Percentiles rank a stretch among this genome's conserved stretches.
Evolutionary conservation across 192 early-diverging fungal species (phyloP).

Genomic region (Endogone sp.): DNA sequence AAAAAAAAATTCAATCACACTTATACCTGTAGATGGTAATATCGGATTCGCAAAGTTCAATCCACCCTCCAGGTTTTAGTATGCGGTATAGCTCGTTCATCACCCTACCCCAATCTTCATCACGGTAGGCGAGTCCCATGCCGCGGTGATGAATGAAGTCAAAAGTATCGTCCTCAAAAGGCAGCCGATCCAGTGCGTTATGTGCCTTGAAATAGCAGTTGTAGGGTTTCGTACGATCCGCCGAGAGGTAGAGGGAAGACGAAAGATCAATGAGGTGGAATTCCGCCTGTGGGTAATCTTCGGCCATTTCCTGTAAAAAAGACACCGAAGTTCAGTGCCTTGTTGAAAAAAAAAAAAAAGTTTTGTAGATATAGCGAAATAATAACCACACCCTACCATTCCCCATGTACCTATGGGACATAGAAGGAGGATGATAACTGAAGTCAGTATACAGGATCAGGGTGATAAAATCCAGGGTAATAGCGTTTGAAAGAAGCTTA

Average conservation of each 20-base stretch:
- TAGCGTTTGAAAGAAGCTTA: too few relatives aligned
- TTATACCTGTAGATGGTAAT: not conserved
- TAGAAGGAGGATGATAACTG: too few relatives aligned
- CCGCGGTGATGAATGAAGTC: constrained; percentile 24
- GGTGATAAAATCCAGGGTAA: too few relatives aligned
- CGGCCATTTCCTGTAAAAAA: not conserved
- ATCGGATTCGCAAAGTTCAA: constrained; percentile 12
- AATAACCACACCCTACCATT: not conserved
- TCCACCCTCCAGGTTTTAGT: constrained; percentile 22
- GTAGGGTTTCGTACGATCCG: not conserved
- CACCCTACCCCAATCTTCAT: constrained; percentile 8
- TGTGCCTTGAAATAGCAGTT: constrained; percentile 7
- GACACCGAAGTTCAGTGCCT: too few relatives aligned
- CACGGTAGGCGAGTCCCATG: constrained; percentile 4
- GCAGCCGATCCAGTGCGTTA: constrained; percentile 15
- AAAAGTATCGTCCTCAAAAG: constrained; percentile 21
- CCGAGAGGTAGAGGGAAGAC: not conserved
- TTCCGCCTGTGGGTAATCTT: not conserved
- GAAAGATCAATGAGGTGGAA: not conserved
- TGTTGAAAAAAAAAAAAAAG: too few relatives aligned
- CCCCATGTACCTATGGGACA: not conserved
- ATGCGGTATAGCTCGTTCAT: constrained; percentile 8
- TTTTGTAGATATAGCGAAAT: too few relatives aligned
- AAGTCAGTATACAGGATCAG: too few relatives aligned
- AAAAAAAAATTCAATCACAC: not conserved